Percentiles rank a stretch among this genome's conserved stretches.
phyloP scores from a whole-genome alignment of 2,329 filamentous ascomycete genomes.

The Colletotrichum eleusines region DNA sequence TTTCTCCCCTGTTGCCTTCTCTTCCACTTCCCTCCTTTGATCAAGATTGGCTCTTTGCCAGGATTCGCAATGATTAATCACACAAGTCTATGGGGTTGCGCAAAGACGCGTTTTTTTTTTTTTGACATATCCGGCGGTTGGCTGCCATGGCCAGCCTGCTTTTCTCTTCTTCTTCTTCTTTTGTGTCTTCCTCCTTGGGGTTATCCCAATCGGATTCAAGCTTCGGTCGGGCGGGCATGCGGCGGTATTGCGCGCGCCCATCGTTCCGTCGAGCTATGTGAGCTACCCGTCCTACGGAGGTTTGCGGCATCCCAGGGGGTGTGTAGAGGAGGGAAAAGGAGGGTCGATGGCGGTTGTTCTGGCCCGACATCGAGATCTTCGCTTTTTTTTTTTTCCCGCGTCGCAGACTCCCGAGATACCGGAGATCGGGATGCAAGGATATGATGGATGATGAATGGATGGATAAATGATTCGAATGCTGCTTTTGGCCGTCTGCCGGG shows the following conservation, averaged over 20 bases:
- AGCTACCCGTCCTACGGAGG: background rate
- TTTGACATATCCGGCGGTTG: background rate
- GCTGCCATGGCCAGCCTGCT: background rate
- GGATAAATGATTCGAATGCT: conserved; percentile 24
- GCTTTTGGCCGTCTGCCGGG: conserved; percentile 37
- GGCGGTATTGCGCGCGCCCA: background rate
- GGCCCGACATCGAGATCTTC: background rate
- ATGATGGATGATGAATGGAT: background rate
- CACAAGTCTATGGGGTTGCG: background rate
- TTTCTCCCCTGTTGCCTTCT: background rate
- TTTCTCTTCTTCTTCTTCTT: background rate
- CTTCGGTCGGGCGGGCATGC: background rate
- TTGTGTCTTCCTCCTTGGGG: background rate
- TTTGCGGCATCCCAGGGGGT: background rate
- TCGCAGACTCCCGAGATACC: background rate
- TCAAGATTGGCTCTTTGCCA: background rate
- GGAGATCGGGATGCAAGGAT: conserved; percentile 25
- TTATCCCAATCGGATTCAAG: background rate
- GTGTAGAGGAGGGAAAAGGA: background rate
- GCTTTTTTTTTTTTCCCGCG: background rate
- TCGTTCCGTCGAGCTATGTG: background rate
- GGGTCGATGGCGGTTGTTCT: background rate
- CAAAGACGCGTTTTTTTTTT: background rate
- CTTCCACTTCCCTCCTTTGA: background rate
- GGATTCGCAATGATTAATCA: background rate